These are phyloP conservation scores for Leccinum subfulvum DNA, from an alignment of 1,284 basidiomycete species.

Conservation along the genomic window DNA sequence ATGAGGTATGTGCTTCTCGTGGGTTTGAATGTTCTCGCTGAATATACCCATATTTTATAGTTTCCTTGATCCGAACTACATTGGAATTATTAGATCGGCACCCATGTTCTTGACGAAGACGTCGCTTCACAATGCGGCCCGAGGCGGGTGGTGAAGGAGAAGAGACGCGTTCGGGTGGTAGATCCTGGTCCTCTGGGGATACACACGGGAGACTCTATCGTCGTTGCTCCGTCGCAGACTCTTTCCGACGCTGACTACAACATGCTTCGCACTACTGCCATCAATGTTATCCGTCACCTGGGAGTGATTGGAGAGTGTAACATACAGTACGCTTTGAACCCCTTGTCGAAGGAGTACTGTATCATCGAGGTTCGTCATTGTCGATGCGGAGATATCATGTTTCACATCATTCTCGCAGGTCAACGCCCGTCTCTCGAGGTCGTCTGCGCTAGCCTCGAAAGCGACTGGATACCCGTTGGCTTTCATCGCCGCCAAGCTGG, in stretches of 20 bases:
- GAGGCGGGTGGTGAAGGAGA: too few species aligned
- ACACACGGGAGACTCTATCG: constrained; percentile 99
- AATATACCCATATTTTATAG: too few species aligned
- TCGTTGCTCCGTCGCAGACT: constrained; percentile 96
- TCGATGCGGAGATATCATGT: neutral
- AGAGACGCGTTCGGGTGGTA: constrained; percentile 27
- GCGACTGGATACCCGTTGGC: constrained; percentile 98
- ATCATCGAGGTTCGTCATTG: constrained; percentile 80
- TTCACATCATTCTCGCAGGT: constrained; percentile 51
- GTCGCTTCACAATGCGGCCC: too few species aligned
- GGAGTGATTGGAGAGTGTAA: constrained; percentile 99
- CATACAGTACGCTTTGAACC: constrained; percentile 98
- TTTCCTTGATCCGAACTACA: too few species aligned
- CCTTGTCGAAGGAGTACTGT: constrained; percentile 93
- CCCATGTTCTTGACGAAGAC: too few species aligned
- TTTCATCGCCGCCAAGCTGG: constrained; percentile 97
- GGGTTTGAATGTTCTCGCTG: too few species aligned
- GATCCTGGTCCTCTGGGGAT: constrained; percentile 99
- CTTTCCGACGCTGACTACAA: constrained; percentile 98
- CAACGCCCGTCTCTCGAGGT: constrained; percentile 98
- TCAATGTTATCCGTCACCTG: constrained; percentile 96
- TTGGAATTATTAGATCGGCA: too few species aligned
- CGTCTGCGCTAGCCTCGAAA: constrained; percentile 96
- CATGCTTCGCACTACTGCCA: constrained; percentile 97
- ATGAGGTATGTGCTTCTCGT: too few species aligned